Base-by-base conservation (phyloP, 2,329 filamentous ascomycete species). In the Ceratocystis cubensis region DNA sequence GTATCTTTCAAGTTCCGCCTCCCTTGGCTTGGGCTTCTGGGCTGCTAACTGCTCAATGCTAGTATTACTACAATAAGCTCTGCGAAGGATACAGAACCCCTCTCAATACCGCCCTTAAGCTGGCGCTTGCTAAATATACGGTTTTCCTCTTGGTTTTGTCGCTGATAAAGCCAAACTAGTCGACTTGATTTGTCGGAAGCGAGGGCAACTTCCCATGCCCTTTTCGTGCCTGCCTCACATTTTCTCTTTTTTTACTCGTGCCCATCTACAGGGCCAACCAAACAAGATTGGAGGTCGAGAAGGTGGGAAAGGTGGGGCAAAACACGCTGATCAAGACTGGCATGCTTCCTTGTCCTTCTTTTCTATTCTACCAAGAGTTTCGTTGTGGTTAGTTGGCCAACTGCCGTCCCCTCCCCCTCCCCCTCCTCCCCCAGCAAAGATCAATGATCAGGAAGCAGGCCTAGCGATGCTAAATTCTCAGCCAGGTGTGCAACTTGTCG, bases 281-380 rank as follows among this genome's bases (percentile, higher is more conserved):
- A 6, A 28, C 50, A 28, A 5, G 10, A n/a, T 57, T 22, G 30
- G 22, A 30, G 25, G 53, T 17, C 4, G 7, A 17, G 17, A 28
- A 30, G 28, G 56, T n/a, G 28, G n/a, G 5, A 48, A 48, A 63
- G 41, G 41, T 46, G 61, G 61, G 41, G 45, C 41, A 46, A 41
- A 30, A 17, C 61, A 62, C 20, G 33, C 59, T 62, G 33, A 62
- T 44, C 20, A 25, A 25, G 41, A 8, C 15, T 30, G 13, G 41
- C 20, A 5, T n/a, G 45, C 61, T 63, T 63, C 61, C 61, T 63
- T 63, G 45, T 30, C 61, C 41, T 63, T 63, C 61, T 63, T 45
- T 63, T 46, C 22, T 48, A 46, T 63, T 63, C 61, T 30, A 63
- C 45, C 41, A 63, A 20, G 50, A 17, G 20, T 63, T 63, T 50